Conservation (phyloP, 495 filamentous ascomycete species). For the Rusavskia elegans region DNA sequence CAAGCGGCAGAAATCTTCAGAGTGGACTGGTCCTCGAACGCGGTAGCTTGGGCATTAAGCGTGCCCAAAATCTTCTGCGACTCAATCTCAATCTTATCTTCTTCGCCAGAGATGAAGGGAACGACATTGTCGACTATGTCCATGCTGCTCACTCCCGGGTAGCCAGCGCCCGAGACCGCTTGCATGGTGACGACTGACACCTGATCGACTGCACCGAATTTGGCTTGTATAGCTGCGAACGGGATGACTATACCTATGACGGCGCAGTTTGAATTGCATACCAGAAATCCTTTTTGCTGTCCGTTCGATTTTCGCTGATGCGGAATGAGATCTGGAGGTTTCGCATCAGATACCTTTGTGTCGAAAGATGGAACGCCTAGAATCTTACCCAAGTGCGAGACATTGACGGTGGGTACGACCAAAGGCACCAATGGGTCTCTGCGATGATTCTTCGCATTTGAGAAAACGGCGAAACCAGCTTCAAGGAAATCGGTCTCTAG, state of each 20-base stretch:
- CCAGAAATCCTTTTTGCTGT: constrained; percentile 64
- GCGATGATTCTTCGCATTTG: constrained; percentile 81
- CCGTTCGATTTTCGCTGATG: constrained; percentile 51
- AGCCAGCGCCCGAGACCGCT: constrained; percentile 75
- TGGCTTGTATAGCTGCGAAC: constrained; percentile 65
- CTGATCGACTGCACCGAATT: constrained; percentile 56
- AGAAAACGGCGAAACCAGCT: constrained; percentile 66
- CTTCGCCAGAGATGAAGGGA: constrained; percentile 74
- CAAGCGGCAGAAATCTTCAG: constrained; percentile 64
- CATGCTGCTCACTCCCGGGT: constrained; percentile 65
- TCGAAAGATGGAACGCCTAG: too few relatives aligned
- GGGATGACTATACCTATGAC: constrained; percentile 81
- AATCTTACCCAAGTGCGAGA: constrained; percentile 30
- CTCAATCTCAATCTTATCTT: constrained; percentile 77
- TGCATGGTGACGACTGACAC: constrained; percentile 80
- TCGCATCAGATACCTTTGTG: too few relatives aligned
- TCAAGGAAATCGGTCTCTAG: constrained; percentile 66
- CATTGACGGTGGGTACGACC: constrained; percentile 73
- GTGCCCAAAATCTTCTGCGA: constrained; percentile 70
- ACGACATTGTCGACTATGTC: constrained; percentile 71
- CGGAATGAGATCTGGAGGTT: constrained; percentile 48
- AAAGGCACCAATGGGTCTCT: constrained; percentile 69
- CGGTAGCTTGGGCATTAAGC: constrained; percentile 47
- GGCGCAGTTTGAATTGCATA: constrained; percentile 85
- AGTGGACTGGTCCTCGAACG: constrained; percentile 43